Conservation (phyloP, 2,329 filamentous ascomycete species). For the Ciborinia camelliae region DNA sequence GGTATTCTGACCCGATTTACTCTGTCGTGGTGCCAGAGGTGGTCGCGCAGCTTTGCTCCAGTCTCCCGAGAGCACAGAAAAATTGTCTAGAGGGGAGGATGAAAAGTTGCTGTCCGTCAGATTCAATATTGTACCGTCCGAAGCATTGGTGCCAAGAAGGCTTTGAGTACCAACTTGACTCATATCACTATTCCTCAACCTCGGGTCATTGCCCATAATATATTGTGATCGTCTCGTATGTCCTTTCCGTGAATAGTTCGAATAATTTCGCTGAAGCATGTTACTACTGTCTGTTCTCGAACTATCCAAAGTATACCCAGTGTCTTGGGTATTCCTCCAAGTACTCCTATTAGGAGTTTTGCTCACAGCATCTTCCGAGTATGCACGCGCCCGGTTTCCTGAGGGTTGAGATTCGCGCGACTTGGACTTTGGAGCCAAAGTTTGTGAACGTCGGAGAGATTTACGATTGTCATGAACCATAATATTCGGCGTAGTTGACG, state of each 20-base stretch:
- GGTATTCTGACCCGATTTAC: not conserved
- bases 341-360: conserved; percentile 23
- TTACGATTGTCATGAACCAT: conserved; percentile 3
- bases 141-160: conserved; percentile 7
- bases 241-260: conserved; percentile 34
- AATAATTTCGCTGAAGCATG: conserved; percentile 30
- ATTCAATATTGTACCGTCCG: conserved; percentile 25
- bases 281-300: conserved; percentile 28
- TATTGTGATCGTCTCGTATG: conserved; percentile 28
- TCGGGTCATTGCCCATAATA: conserved; percentile 19
- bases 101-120: conserved; percentile 31
- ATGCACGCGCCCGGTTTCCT: conserved; percentile 24
- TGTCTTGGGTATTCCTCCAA: conserved; percentile 33
- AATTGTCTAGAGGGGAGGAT: conserved; percentile 28
- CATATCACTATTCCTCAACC: conserved; percentile 22
- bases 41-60: conserved; percentile 14
- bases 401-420: conserved; percentile 21
- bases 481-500: conserved; percentile 8
- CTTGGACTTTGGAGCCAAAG: conserved; percentile 19
- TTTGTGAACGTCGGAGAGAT: conserved; percentile 16
- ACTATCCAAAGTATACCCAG: conserved; percentile 22
- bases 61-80: conserved; percentile 25
- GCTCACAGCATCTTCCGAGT: conserved; percentile 32
- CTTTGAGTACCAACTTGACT: conserved; percentile 9
- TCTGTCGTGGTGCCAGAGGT: conserved; percentile 8